Conservation (phyloP, 2,329 filamentous ascomycete genomes). For the Verticillium nonalfalfae region DNA sequence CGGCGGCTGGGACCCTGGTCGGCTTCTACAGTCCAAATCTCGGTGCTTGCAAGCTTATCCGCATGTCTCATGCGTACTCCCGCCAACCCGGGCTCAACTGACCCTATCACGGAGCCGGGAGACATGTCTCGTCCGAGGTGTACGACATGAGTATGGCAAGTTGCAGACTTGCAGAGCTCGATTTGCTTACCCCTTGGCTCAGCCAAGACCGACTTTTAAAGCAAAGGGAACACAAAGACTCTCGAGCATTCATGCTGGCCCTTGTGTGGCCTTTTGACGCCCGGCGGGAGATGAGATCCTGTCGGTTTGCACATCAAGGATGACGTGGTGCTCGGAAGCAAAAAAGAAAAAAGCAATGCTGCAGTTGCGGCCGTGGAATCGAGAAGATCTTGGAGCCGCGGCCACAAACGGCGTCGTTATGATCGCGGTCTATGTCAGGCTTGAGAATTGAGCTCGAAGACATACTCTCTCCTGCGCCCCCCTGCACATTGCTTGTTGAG, state of each 20-base stretch:
- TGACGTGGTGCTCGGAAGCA: neutral
- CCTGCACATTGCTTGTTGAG: too few relatives aligned
- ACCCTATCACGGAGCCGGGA: conserved; percentile 11
- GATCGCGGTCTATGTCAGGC: neutral
- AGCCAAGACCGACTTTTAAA: neutral
- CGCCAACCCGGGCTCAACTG: neutral
- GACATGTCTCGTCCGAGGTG: conserved; percentile 10
- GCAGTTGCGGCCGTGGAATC: neutral
- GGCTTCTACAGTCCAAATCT: conserved; percentile 6
- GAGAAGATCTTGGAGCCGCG: neutral
- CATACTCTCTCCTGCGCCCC: neutral
- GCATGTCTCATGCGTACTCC: conserved; percentile 9
- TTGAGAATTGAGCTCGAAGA: neutral
- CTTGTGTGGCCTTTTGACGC: neutral
- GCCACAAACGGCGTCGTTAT: neutral
- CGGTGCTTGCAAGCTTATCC: conserved; percentile 7
- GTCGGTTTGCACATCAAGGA: neutral
- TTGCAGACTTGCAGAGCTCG: conserved; percentile 2
- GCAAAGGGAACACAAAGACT: neutral
- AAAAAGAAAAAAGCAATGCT: neutral
- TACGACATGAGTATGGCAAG: conserved; percentile 5
- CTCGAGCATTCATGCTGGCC: neutral
- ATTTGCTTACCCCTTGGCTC: neutral
- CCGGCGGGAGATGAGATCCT: neutral
- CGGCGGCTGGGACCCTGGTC: neutral